Evolutionary conservation across 2,329 filamentous ascomycete genomes (phyloP), one percentile per base, ranked within the genome.

Genomic region (Fusarium sterilihyphosum): DNA sequence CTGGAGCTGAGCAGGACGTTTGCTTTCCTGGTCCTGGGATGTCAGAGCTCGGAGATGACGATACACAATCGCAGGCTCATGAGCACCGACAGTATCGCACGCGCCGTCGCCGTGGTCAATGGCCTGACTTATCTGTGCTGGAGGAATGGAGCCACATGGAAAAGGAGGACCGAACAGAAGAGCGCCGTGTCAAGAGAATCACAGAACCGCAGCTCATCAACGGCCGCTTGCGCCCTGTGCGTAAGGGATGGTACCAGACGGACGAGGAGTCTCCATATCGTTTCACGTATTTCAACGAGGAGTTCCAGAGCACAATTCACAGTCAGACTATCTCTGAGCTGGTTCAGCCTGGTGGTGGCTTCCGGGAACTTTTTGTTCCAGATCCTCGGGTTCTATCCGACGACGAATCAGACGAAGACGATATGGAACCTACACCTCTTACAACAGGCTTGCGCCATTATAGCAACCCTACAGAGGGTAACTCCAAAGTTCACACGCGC

Each of bases 251-350:
- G 96, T 96, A 94, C 81, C 90, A 93, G 44, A 91, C 94, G 61
- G 94, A 96, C 73, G 95, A 98, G 70, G 96, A 98, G 74, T 91
- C 92, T 0, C 96, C 96, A 0, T 98, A 97, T 81, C 90, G 96
- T 33, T 99, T 98, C 82, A 98, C 96, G 0, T 99, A 99, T 82
- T 99, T 99, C 87, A 98, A 98, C 82, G 96, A 98, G 81, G 94
- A 98, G 73, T 94, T 98, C 64, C 93, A 94, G 78, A 97, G 94
- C 82, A 99, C 96, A 1, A 97, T 99, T 71, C 96, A 99, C 82
- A 96, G 95, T 69, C 94, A 97, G 82, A 96, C 93, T 2, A 98
- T 99, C 65, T 97, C 95, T 6, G 96, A 98, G 81, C 88, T 99
- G 26, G 89, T 97, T 14, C 95, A 98, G 76, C 92, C 94, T 2